phyloP scores from a whole-genome alignment of 495 filamentous ascomycete species.

The Daldinia vernicosa region DNA sequence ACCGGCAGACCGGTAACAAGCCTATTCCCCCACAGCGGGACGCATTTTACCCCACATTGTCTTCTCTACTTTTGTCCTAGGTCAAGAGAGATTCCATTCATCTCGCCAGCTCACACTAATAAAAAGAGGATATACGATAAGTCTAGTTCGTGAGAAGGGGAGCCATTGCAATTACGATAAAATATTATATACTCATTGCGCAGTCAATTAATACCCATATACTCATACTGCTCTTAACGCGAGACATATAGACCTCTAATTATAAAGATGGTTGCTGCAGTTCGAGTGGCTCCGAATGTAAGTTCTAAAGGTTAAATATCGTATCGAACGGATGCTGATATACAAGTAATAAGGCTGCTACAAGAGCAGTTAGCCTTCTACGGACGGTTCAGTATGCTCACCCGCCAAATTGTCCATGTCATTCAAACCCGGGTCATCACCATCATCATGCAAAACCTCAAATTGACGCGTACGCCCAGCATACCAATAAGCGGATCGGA shows the following conservation, averaged over 20 bases:
- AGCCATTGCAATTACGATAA: not conserved
- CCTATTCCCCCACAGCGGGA: constrained; percentile 37
- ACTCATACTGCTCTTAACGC: too few species aligned
- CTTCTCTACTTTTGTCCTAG: constrained; percentile 14
- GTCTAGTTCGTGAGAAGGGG: not conserved
- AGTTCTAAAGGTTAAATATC: constrained; percentile 32
- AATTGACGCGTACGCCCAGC: constrained; percentile 63
- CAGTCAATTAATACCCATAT: not conserved
- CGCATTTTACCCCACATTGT: constrained; percentile 31
- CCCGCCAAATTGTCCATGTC: constrained; percentile 90
- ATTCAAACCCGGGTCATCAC: constrained; percentile 81
- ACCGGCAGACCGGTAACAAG: constrained; percentile 18
- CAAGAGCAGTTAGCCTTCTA: constrained; percentile 80
- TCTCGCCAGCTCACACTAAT: not conserved
- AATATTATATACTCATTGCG: not conserved
- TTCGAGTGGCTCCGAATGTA: constrained; percentile 67
- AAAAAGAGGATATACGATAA: not conserved
- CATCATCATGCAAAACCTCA: constrained; percentile 65
- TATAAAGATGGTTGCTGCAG: constrained; percentile 59
- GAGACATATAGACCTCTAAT: not conserved
- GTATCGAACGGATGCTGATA: constrained; percentile 28
- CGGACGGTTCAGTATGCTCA: constrained; percentile 90
- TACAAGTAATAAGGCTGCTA: constrained; percentile 63
- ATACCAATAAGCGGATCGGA: constrained; percentile 56
- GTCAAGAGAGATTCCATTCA: not conserved